Percentiles rank a stretch among this genome's conserved stretches.
Evolutionary conservation across 495 filamentous ascomycete genomes (phyloP).

Genomic region (Wilcoxina mikolae): DNA sequence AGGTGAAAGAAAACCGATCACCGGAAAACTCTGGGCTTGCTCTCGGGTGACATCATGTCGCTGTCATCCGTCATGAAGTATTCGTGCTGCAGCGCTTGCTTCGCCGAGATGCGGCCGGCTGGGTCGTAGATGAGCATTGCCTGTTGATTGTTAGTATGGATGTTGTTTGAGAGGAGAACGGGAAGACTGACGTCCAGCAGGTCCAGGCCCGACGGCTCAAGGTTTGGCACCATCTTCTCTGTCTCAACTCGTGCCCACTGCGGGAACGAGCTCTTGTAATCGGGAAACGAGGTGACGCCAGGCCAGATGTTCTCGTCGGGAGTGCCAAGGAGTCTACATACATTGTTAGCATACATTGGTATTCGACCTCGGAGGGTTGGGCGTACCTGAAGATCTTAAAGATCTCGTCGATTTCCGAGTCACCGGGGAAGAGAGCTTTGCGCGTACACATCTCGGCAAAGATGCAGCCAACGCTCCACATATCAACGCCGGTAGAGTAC

Average conservation of each 20-base stretch:
- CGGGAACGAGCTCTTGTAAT: constrained; percentile 93
- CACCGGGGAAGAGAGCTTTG: constrained; percentile 92
- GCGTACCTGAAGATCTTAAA: constrained; percentile 92
- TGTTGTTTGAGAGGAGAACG: neutral
- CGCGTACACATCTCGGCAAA: constrained; percentile 99
- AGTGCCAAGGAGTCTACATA: constrained; percentile 66
- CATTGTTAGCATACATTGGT: constrained; percentile 5
- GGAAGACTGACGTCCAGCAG: constrained; percentile 53
- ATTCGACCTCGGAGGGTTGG: too few relatives aligned
- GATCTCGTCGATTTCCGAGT: constrained; percentile 98
- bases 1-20: neutral
- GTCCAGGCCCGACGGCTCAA: constrained; percentile 67
- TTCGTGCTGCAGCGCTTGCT: constrained; percentile 81
- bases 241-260: constrained; percentile 72
- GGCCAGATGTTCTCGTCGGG: constrained; percentile 83
- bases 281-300: constrained; percentile 91
- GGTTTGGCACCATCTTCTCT: constrained; percentile 41
- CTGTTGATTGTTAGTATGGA: neutral
- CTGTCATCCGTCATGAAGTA: constrained; percentile 53
- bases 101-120: constrained; percentile 81
- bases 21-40: neutral
- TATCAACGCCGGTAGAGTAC: constrained; percentile 96
- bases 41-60: neutral
- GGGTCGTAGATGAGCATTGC: constrained; percentile 86
- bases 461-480: constrained; percentile 98